These are phyloP conservation scores for Sextonia rubra DNA, from an alignment of 164 flowering plant genomes.

Conservation along the genomic window DNA sequence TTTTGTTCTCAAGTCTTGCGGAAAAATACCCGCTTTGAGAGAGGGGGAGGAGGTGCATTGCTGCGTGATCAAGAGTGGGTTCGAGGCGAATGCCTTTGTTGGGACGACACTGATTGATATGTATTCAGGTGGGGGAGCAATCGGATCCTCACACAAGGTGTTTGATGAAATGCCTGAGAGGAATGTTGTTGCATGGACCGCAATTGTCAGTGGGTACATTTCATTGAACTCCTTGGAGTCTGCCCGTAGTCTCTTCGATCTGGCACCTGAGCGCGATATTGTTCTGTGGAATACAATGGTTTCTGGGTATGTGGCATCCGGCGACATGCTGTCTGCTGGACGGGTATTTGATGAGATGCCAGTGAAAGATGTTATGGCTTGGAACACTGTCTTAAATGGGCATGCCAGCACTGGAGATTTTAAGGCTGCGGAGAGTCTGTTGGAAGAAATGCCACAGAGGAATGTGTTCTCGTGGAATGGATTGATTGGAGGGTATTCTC, in stretches of 20 bases:
- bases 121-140: slow-evolving; percentile 36
- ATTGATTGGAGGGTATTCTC: slow-evolving; percentile 55
- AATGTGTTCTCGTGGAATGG: slow-evolving; percentile 77
- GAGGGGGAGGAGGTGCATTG: slow-evolving; percentile 58
- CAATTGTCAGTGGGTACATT: slow-evolving; percentile 48
- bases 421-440: slow-evolving; percentile 34
- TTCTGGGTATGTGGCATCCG: slow-evolving; percentile 41
- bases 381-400: slow-evolving; percentile 57
- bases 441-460: slow-evolving; percentile 54
- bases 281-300: slow-evolving; percentile 65
- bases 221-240: slow-evolving; percentile 28
- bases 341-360: slow-evolving; percentile 53
- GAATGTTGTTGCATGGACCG: slow-evolving; percentile 69
- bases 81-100: slow-evolving; percentile 42
- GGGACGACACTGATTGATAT: slow-evolving; percentile 58
- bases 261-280: slow-evolving; percentile 56
- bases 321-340: slow-evolving; percentile 46
- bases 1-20: slow-evolving; percentile 51
- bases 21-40: slow-evolving; percentile 24
- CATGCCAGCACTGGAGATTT: slow-evolving; percentile 42
- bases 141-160: slow-evolving; percentile 36
- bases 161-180: slow-evolving; percentile 54
- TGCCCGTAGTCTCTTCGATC: slow-evolving; percentile 54
- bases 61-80: slow-evolving; percentile 41
- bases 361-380: slow-evolving; percentile 48